Percentiles rank a stretch among this genome's conserved stretches.
Conservation (phyloP, 345 rosid species). For the Nasturtium officinale region DNA sequence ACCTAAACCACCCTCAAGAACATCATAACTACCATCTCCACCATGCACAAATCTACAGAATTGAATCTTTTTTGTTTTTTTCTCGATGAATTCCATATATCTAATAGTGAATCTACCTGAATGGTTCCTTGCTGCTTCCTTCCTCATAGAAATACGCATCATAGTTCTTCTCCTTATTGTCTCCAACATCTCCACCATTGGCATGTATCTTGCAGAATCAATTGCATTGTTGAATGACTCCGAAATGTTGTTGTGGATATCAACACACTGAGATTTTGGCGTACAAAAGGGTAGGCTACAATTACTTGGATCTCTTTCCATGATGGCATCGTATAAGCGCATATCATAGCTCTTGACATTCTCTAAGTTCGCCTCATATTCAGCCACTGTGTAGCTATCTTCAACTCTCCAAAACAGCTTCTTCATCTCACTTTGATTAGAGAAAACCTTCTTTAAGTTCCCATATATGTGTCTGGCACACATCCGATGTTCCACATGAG, state of each 20-base stretch:
- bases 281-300: background rate
- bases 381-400: background rate
- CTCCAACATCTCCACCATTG: slow-evolving; percentile 17
- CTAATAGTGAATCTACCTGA: background rate
- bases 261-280: background rate
- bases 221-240: background rate
- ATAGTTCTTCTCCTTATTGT: too few species aligned
- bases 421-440: background rate
- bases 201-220: background rate
- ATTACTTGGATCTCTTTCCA: background rate
- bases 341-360: background rate
- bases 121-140: background rate
- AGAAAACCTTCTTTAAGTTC: background rate
- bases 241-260: too few species aligned
- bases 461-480: slow-evolving; percentile 7
- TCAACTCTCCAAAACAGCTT: background rate
- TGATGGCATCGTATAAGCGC: background rate
- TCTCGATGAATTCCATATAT: background rate
- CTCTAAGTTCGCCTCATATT: background rate
- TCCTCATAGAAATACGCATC: too few species aligned
- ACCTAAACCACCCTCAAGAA: background rate
- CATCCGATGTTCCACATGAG: background rate
- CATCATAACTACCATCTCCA: slow-evolving; percentile 49
- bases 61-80: background rate
- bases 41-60: background rate